Conservation (phyloP, 1,284 basidiomycete genomes). For the Naganishia sp. region DNA sequence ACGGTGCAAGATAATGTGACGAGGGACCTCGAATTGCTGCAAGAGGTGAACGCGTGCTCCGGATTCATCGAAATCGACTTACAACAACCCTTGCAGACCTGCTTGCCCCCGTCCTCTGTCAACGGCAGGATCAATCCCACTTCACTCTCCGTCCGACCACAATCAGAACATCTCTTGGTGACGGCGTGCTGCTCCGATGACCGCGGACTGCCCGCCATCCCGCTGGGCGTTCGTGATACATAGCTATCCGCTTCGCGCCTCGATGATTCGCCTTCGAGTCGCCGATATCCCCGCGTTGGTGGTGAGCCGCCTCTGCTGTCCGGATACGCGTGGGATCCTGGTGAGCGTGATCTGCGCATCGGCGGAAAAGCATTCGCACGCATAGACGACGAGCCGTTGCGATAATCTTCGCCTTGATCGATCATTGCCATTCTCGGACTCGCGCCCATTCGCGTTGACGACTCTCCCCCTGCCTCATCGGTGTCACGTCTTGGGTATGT, state of each 20-base stretch:
- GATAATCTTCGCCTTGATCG: conserved; percentile 1
- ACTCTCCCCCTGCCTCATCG: background rate
- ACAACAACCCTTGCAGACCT: conserved; percentile 24
- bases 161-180: conserved; percentile 13
- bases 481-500: background rate
- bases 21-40: conserved; percentile 9
- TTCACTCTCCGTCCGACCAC: conserved; percentile 10
- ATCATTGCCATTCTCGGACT: background rate
- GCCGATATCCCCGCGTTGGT: background rate
- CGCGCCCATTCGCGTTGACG: background rate
- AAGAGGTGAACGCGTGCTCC: background rate
- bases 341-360: conserved; percentile 15
- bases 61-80: background rate
- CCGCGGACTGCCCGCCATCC: conserved; percentile 2
- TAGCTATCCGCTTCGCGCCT: conserved; percentile 2
- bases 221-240: conserved; percentile 2
- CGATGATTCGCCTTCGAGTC: background rate
- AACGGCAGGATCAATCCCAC: conserved; percentile 15
- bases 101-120: conserved; percentile 27
- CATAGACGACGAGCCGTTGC: conserved; percentile 2
- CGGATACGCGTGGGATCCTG: conserved; percentile 1
- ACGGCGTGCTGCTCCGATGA: background rate
- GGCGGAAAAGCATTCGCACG: conserved; percentile 5
- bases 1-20: conserved; percentile 8
- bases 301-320: conserved; percentile 15